Evolutionary conservation across 2,329 filamentous ascomycete genomes (phyloP).

Genomic region (Fusarium drepaniforme): DNA sequence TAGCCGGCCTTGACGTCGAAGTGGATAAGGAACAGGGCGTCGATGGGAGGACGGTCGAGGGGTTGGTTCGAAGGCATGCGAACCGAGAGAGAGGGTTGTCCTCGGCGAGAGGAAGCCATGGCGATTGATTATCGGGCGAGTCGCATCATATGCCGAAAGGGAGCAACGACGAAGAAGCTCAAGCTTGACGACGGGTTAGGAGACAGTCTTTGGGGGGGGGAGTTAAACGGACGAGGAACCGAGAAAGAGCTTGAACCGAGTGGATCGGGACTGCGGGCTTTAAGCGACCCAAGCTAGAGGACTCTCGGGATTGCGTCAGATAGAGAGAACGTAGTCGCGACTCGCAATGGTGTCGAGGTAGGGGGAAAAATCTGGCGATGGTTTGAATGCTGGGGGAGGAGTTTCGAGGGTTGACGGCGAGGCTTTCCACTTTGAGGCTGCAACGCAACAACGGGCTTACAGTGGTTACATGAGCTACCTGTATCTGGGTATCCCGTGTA

Average conservation of each 20-base stretch:
- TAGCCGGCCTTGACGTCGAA: constrained; percentile 95
- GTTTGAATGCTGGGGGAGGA: constrained; percentile 6
- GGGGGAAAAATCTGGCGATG: constrained; percentile 24
- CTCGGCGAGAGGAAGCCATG: constrained; percentile 57
- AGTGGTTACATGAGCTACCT: constrained; percentile 40
- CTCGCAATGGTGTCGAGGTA: constrained; percentile 12
- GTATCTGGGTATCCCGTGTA: constrained; percentile 8
- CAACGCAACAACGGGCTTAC: constrained; percentile 29
- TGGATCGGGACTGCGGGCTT: constrained; percentile 1
- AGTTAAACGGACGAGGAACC: constrained; percentile 1
- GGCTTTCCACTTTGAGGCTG: constrained; percentile 2
- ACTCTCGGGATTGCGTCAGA: not conserved
- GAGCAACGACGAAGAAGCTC: not conserved
- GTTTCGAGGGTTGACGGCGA: constrained; percentile 13
- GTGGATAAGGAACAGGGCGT: constrained; percentile 87
- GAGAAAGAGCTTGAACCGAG: not conserved
- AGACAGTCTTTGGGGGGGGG: not conserved
- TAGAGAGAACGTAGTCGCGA: not conserved
- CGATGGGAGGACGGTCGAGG: constrained; percentile 59
- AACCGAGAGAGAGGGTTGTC: constrained; percentile 55
- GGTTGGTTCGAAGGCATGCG: constrained; percentile 48
- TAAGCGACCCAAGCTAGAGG: not conserved
- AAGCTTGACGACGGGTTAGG: constrained; percentile 7
- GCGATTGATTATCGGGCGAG: constrained; percentile 43
- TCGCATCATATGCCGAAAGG: constrained; percentile 43